A percentile compares a stretch with the other conserved stretches of the same genome.
These are phyloP conservation scores for Phytopythium chamaehyphon DNA, from an alignment of 352 stramenopile species.

Conservation along the genomic window DNA sequence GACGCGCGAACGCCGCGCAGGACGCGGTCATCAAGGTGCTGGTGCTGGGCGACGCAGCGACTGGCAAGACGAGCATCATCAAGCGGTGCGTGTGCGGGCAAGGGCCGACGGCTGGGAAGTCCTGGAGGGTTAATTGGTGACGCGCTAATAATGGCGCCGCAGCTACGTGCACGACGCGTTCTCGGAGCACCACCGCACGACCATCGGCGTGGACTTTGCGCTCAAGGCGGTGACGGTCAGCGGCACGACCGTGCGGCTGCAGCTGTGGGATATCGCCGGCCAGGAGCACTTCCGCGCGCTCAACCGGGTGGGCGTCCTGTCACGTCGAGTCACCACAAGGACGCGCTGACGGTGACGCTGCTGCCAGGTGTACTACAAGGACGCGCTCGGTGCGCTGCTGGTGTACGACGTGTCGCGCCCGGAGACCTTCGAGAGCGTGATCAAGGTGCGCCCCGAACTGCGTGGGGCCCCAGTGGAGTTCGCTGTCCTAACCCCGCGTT, in stretches of 20 bases:
- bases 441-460: constrained; percentile 77
- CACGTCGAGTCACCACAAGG: constrained; percentile 11
- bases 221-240: constrained; percentile 87
- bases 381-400: constrained; percentile 86
- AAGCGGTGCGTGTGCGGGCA: constrained; percentile 56
- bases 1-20: constrained; percentile 69
- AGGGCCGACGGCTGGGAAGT: too few species aligned
- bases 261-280: constrained; percentile 94
- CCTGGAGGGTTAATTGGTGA: too few species aligned
- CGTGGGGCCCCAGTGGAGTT: too few species aligned
- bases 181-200: constrained; percentile 91
- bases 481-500: too few species aligned
- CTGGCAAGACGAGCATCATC: constrained; percentile 92
- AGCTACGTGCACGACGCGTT: constrained; percentile 91
- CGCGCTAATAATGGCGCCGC: background rate
- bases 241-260: constrained; percentile 86
- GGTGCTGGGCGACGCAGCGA: constrained; percentile 88
- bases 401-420: constrained; percentile 92
- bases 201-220: constrained; percentile 91
- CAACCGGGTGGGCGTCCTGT: constrained; percentile 65
- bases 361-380: constrained; percentile 90
- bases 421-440: constrained; percentile 89
- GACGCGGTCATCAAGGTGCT: constrained; percentile 91
- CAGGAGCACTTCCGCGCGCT: constrained; percentile 94
- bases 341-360: too few species aligned